phyloP scores from a whole-genome alignment of 768 basidiomycete genomes.

The Rubroboletus satanas region DNA sequence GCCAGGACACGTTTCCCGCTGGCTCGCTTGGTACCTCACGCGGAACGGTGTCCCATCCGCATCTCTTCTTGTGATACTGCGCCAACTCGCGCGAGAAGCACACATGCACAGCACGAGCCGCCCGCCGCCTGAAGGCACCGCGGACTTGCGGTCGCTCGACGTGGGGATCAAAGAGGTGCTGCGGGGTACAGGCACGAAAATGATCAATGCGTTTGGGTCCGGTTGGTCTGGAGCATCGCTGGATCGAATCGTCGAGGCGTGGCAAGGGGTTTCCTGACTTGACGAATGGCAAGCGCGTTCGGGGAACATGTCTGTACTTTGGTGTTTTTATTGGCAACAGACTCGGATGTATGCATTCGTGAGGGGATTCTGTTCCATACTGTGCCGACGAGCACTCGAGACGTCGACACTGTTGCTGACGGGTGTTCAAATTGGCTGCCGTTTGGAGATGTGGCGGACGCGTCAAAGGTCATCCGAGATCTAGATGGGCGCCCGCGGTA shows the following conservation, averaged over 20 bases:
- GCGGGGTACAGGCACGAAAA: slow-evolving; percentile 79
- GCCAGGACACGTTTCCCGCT: slow-evolving; percentile 27
- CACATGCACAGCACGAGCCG: slow-evolving; percentile 50
- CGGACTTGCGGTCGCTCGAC: slow-evolving; percentile 35
- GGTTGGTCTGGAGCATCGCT: slow-evolving; percentile 72
- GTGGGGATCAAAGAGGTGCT: slow-evolving; percentile 80
- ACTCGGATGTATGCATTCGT: too few relatives aligned
- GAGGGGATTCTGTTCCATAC: too few relatives aligned
- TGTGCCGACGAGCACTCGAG: too few relatives aligned
- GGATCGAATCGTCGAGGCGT: slow-evolving; percentile 60
- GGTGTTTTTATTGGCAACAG: too few relatives aligned
- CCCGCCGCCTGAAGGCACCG: slow-evolving; percentile 51
- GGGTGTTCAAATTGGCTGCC: too few relatives aligned
- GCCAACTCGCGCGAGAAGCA: slow-evolving; percentile 59
- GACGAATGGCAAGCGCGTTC: neutral
- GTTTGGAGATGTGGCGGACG: too few relatives aligned
- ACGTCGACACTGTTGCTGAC: too few relatives aligned
- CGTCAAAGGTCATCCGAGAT: too few relatives aligned
- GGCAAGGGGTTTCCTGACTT: slow-evolving; percentile 35
- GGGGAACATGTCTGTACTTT: neutral
- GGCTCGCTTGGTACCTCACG: slow-evolving; percentile 68
- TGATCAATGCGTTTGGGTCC: slow-evolving; percentile 63
- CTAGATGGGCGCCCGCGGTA: too few relatives aligned
- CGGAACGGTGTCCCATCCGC: slow-evolving; percentile 69
- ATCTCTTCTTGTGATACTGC: slow-evolving; percentile 59